Evolutionary conservation across 495 filamentous ascomycete genomes (phyloP).

Genomic region (Sabuloglossum arenarium): DNA sequence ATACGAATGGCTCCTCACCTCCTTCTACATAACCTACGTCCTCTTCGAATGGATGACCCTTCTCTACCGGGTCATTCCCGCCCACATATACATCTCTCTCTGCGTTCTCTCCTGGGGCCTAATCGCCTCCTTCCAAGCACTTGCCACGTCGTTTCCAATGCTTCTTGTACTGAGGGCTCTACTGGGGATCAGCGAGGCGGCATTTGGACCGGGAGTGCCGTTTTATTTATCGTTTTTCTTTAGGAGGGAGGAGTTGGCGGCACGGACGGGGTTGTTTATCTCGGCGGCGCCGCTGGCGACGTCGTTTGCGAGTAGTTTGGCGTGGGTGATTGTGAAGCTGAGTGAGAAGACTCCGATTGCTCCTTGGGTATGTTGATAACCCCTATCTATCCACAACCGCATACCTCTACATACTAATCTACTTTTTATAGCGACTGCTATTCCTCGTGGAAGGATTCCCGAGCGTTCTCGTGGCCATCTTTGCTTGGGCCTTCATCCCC

Average conservation of each 20-base stretch:
- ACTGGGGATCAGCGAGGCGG: conserved; percentile 39
- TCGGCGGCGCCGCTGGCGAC: conserved; percentile 40
- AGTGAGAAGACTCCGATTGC: conserved; percentile 28
- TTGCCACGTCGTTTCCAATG: conserved; percentile 31
- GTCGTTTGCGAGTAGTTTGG: conserved; percentile 47
- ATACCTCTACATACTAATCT: neutral
- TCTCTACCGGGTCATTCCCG: conserved; percentile 32
- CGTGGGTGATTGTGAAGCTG: conserved; percentile 39
- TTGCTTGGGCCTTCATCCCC: conserved; percentile 42
- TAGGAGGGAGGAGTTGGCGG: conserved; percentile 36
- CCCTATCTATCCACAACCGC: conserved; percentile 3
- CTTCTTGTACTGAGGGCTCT: conserved; percentile 25
- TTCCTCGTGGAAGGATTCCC: conserved; percentile 44
- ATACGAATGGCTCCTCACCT: conserved; percentile 47
- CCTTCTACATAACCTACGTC: conserved; percentile 55
- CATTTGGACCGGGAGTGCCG: conserved; percentile 38
- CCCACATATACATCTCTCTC: conserved; percentile 34
- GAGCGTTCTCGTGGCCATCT: conserved; percentile 32
- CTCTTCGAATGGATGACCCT: conserved; percentile 52
- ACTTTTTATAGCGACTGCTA: conserved; percentile 35
- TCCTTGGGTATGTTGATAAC: conserved; percentile 21
- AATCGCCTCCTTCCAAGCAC: conserved; percentile 48
- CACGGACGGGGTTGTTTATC: conserved; percentile 38
- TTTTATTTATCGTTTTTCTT: conserved; percentile 44
- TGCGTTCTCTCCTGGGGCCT: conserved; percentile 42